Percentiles rank a stretch among this genome's conserved stretches.
These are phyloP conservation scores for Flaveria robusta DNA, from an alignment of 129 eudicot genomes.

Conservation along the genomic window DNA sequence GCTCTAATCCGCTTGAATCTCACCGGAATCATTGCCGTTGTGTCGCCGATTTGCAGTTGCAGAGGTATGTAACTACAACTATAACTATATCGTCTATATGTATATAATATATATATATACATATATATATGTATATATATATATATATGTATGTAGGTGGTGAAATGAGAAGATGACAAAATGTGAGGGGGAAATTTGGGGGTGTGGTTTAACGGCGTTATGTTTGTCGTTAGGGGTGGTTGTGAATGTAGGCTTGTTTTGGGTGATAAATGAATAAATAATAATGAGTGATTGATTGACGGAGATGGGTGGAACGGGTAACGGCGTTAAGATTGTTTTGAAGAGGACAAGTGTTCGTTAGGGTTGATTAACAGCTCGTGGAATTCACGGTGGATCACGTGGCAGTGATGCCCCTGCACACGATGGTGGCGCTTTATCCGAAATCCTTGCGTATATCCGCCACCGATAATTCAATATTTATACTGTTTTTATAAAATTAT, in stretches of 20 bases:
- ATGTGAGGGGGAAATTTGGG: slow-evolving; percentile 48
- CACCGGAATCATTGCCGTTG: slow-evolving; percentile 35
- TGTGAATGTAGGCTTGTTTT: slow-evolving; percentile 20
- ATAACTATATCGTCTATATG: too few relatives aligned
- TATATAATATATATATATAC: too few relatives aligned
- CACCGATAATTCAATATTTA: too few relatives aligned
- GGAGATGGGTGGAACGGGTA: not conserved
- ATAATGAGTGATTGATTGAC: not conserved
- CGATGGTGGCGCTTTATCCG: slow-evolving; percentile 26
- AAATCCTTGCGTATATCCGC: not conserved
- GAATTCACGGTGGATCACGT: slow-evolving; percentile 37
- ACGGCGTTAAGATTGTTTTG: slow-evolving; percentile 6
- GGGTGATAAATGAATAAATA: too few relatives aligned
- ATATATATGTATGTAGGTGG: slow-evolving; percentile 23
- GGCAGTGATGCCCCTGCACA: slow-evolving; percentile 31
- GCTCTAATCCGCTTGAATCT: slow-evolving; percentile 44
- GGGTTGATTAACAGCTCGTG: slow-evolving; percentile 26
- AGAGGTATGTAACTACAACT: too few relatives aligned
- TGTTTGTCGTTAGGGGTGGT: not conserved
- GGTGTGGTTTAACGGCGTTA: slow-evolving; percentile 35
- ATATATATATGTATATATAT: too few relatives aligned
- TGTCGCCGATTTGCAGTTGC: not conserved
- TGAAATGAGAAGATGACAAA: slow-evolving; percentile 27
- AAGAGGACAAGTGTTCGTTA: slow-evolving; percentile 16
- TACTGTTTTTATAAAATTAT: not conserved